Conservation (phyloP, 2,329 filamentous ascomycete genomes). For the Ciborinia camelliae region DNA sequence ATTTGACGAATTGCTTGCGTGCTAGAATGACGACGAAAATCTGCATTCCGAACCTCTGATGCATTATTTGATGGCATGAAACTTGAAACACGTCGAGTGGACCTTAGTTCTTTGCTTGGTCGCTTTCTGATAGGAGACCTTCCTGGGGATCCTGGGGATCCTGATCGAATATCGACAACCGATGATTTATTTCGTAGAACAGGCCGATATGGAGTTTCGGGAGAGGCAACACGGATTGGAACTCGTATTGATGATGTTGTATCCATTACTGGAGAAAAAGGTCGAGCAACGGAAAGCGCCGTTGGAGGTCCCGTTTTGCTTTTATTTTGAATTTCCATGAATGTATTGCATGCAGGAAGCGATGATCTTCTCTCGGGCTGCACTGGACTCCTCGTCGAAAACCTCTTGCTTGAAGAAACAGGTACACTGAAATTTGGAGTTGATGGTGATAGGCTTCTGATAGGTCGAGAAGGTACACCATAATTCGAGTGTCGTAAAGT, state of each 20-base stretch:
- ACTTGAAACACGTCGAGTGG: constrained; percentile 24
- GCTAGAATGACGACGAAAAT: constrained; percentile 26
- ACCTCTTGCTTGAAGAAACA: constrained; percentile 31
- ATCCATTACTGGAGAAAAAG: constrained; percentile 27
- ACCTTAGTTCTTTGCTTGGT: constrained; percentile 8
- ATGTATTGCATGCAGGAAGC: constrained; percentile 10
- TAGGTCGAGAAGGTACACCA: constrained; percentile 18
- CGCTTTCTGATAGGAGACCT: neutral
- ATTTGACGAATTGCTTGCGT: constrained; percentile 7
- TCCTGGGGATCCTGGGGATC: constrained; percentile 20
- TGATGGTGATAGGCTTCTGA: constrained; percentile 24
- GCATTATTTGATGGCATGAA: constrained; percentile 23
- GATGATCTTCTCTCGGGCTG: constrained; percentile 17
- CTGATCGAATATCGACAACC: constrained; percentile 20
- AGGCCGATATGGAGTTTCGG: constrained; percentile 18
- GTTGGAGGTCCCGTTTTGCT: constrained; percentile 24
- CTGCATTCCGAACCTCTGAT: constrained; percentile 17
- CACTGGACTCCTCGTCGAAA: constrained; percentile 15
- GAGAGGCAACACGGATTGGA: constrained; percentile 20
- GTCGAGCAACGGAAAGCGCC: constrained; percentile 22
- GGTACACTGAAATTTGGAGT: constrained; percentile 37
- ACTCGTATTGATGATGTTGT: constrained; percentile 21
- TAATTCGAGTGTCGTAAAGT: constrained; percentile 27
- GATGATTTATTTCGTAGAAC: constrained; percentile 21
- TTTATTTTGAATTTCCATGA: constrained; percentile 22